Base-by-base conservation (phyloP, 2,329 filamentous ascomycete species). In the Neocucurbitaria cava region DNA sequence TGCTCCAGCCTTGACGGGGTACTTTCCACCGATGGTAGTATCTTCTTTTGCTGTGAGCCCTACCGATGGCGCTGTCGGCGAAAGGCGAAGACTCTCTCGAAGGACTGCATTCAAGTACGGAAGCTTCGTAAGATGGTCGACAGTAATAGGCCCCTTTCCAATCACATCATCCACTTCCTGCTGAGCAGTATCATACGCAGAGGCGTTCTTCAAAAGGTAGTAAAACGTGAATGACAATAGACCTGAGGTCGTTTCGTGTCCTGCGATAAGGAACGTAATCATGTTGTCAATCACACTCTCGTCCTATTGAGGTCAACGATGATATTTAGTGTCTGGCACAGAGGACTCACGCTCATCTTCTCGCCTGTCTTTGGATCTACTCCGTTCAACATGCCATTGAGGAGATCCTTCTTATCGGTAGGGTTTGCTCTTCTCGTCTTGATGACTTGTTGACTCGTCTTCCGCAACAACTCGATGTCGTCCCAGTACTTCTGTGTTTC, bases 261-360 rank as follows among this genome's bases (percentile, higher is more conserved):
- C 66, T 33, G 63, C 83, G 66, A 64, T 86, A 36, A 89, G 82
- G 78, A 90, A 89, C 2, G 83, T 83, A 48, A 89, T 84, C 61
- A 91, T 86, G 69, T 91, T 88, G 71, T 89, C 86, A 43, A 88
- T 81, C 44, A 89, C 82, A 54, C 85, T 83, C 9, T 83, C 82
- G 4, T 89, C 83, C 4, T 66, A n/a, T 8, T 8, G 1, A 36
- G 5, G 8, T 65, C 20, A 65, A 36, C 23, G 15, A 15, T 26
- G 2, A 17, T 2, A 6, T 9, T 3, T 21, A 10, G 13, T 21
- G 13, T 39, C 6, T 1, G 18, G 5, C 8, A 9, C 3, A 10
- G 9, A 5, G 3, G 17, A 51, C 62, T 52, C 20, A 64, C 64
- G 10, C 76, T 81, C 59, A 91, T 77, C 2, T 74, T 75, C 54